Evolutionary conservation across 2,329 filamentous ascomycete genomes (phyloP).

Genomic region (Pseudocercospora pini-densiflorae): DNA sequence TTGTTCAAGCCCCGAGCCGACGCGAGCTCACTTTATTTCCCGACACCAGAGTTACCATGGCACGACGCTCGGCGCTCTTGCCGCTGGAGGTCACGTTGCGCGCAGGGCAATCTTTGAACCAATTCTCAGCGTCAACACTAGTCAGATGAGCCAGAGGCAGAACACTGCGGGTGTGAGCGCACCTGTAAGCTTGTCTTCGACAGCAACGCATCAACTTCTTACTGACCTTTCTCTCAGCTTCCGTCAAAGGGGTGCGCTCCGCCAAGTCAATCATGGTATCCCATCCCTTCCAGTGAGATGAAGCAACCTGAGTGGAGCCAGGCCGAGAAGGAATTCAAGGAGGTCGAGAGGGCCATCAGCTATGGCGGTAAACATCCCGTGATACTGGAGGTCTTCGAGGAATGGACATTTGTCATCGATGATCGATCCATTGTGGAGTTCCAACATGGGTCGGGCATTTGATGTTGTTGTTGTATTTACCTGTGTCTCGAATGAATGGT

Average conservation of each 20-base stretch:
- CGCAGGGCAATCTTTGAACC: slow-evolving; percentile 66
- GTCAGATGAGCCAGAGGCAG: slow-evolving; percentile 58
- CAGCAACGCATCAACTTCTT: too few species aligned
- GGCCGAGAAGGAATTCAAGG: background rate
- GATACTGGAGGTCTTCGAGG: background rate
- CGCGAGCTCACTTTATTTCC: slow-evolving; percentile 66
- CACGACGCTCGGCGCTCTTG: slow-evolving; percentile 69
- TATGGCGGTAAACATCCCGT: background rate
- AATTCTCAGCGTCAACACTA: slow-evolving; percentile 58
- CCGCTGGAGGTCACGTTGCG: slow-evolving; percentile 65
- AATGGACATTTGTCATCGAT: background rate
- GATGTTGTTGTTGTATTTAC: background rate
- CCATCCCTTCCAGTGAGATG: background rate
- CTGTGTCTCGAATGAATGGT: background rate
- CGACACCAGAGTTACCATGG: slow-evolving; percentile 72
- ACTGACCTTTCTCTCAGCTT: too few species aligned
- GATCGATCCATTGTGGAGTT: background rate
- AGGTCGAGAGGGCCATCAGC: background rate
- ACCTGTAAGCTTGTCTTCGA: background rate
- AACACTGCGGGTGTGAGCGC: too few species aligned
- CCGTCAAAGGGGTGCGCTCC: too few species aligned
- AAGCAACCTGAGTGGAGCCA: background rate
- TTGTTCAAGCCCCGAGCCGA: slow-evolving; percentile 49
- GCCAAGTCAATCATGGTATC: background rate
- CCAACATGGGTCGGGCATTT: background rate